Evolutionary conservation across 148 eudicot species (phyloP).

Genomic region (Bassia scoparia): DNA sequence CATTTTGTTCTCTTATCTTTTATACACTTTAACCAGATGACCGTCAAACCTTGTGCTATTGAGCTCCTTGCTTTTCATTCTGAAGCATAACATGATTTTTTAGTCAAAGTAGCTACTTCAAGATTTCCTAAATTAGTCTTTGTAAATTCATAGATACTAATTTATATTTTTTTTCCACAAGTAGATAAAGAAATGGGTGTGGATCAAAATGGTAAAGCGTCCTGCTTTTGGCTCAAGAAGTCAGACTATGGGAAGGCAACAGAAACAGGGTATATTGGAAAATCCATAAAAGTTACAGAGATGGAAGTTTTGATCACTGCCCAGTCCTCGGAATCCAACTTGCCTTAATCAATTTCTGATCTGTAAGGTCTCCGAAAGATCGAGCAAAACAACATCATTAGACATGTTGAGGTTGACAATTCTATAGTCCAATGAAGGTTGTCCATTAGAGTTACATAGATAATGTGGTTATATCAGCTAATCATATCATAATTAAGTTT

Average conservation of each 20-base stretch:
- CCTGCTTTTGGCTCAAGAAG: conserved; percentile 46
- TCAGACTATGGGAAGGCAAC: conserved; percentile 48
- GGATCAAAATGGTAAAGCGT: conserved; percentile 39
- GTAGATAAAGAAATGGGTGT: conserved; percentile 41
- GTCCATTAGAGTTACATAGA: conserved; percentile 3
- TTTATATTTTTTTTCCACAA: conserved; percentile 4
- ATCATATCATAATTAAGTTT: no score
- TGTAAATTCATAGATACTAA: not conserved
- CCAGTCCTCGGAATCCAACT: no score
- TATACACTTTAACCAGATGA: no score
- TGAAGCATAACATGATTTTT: not conserved
- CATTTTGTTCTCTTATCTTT: no score
- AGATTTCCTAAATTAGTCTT: not conserved
- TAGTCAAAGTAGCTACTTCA: not conserved
- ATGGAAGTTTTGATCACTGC: no score
- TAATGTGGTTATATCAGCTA: no score
- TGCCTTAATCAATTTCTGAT: no score
- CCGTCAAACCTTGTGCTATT: no score
- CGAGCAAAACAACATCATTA: conserved; percentile 42
- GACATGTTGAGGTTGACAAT: conserved; percentile 37
- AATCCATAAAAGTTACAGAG: not conserved
- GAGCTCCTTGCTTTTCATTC: not conserved
- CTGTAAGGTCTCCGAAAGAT: conserved; percentile 39
- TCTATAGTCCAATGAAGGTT: conserved; percentile 48
- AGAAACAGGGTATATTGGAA: conserved; percentile 39